phyloP scores from a whole-genome alignment of 1,284 basidiomycete species.

The Cryptococcus sp. region DNA sequence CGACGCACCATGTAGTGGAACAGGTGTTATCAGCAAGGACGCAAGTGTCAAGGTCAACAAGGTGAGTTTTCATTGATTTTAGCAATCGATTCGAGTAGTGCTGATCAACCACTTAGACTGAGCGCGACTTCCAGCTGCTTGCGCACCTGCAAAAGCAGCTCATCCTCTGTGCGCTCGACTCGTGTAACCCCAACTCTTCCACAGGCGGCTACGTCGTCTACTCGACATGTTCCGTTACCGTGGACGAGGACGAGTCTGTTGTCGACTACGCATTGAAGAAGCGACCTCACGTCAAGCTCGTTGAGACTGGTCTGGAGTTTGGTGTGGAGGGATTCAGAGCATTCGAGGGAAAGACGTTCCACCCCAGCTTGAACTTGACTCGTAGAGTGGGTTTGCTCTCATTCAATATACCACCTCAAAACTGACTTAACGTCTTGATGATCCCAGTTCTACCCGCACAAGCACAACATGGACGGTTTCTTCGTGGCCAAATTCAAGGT shows the following conservation, averaged over 20 bases:
- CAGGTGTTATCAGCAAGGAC: conserved; percentile 98
- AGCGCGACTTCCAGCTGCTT: conserved; percentile 90
- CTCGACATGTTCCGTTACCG: conserved; percentile 97
- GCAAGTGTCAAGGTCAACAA: conserved; percentile 98
- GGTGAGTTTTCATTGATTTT: conserved; percentile 57
- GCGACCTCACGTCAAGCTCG: conserved; percentile 90
- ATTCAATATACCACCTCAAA: too few relatives aligned
- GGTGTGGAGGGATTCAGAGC: conserved; percentile 88
- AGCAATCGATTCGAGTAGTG: neutral
- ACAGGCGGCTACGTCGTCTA: conserved; percentile 96
- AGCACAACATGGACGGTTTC: conserved; percentile 84
- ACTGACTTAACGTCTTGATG: neutral
- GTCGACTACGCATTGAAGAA: conserved; percentile 98
- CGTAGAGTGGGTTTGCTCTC: conserved; percentile 57
- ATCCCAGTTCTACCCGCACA: conserved; percentile 51
- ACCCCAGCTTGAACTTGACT: conserved; percentile 77
- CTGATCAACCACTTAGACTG: conserved; percentile 62
- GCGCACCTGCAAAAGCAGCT: conserved; percentile 98
- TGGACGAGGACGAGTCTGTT: conserved; percentile 98
- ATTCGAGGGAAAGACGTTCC: conserved; percentile 87
- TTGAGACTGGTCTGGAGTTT: conserved; percentile 90
- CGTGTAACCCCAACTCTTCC: conserved; percentile 81
- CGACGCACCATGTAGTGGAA: conserved; percentile 97
- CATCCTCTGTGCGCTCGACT: conserved; percentile 97
- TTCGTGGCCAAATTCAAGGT: conserved; percentile 98